Percentiles rank a stretch among this genome's conserved stretches.
These are phyloP conservation scores for Aspergillus proliferans DNA, from an alignment of 2,329 filamentous ascomycete genomes.

Conservation along the genomic window DNA sequence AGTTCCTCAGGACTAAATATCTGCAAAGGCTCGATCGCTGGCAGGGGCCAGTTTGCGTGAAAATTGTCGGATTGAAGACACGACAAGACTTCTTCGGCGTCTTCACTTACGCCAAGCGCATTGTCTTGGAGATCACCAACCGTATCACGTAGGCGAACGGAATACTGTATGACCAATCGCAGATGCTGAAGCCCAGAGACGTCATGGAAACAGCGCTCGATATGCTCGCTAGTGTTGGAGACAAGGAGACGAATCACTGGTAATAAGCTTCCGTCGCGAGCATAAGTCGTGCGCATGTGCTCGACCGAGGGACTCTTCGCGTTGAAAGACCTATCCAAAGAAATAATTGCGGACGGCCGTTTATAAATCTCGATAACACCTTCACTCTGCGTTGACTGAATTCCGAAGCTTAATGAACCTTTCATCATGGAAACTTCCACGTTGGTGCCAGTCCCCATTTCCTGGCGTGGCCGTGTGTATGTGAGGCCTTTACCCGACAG, in stretches of 20 bases:
- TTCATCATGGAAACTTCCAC: slow-evolving; percentile 33
- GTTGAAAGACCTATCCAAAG: slow-evolving; percentile 39
- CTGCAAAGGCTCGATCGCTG: slow-evolving; percentile 32
- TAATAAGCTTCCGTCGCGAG: slow-evolving; percentile 28
- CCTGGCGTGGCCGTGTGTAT: slow-evolving; percentile 23
- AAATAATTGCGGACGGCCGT: slow-evolving; percentile 36
- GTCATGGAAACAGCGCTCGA: slow-evolving; percentile 38
- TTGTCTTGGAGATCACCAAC: slow-evolving; percentile 39
- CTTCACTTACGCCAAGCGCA: slow-evolving; percentile 34
- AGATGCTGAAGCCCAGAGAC: slow-evolving; percentile 28
- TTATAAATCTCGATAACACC: slow-evolving; percentile 27
- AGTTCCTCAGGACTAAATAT: slow-evolving; percentile 25
- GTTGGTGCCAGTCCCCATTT: slow-evolving; percentile 25
- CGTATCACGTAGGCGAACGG: slow-evolving; percentile 24
- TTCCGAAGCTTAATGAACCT: slow-evolving; percentile 30
- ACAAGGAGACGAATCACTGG: slow-evolving; percentile 41
- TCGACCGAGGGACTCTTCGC: slow-evolving; percentile 33
- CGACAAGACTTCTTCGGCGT: slow-evolving; percentile 32
- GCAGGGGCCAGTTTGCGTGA: slow-evolving; percentile 32
- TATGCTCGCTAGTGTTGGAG: slow-evolving; percentile 43
- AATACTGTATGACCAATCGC: slow-evolving; percentile 29
- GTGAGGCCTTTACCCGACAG: slow-evolving; percentile 35
- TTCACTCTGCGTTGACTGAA: slow-evolving; percentile 25
- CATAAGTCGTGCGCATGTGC: slow-evolving; percentile 33
- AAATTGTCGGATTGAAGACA: slow-evolving; percentile 32